Base-by-base conservation (phyloP, 139 green algal species). In the Tetradesmus lagerheimii region DNA sequence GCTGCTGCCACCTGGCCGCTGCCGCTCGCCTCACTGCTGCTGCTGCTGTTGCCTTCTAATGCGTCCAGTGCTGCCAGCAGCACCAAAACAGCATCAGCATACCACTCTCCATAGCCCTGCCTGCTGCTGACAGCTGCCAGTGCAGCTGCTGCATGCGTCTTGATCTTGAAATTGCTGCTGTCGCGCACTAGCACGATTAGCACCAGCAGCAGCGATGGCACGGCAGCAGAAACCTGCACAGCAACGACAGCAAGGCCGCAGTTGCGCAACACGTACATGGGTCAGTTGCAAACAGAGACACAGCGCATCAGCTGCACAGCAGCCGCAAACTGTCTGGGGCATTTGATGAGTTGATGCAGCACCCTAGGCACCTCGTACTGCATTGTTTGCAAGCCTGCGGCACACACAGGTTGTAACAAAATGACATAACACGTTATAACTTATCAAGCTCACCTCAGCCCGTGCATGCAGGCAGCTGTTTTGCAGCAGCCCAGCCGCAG, bases 81-180 rank as follows among this genome's bases (percentile, higher is more conserved):
- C 62, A 96, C 92, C 6, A 91, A 38, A n/a, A 96, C 50, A 25
- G 89, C 90, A 50, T 95, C 94, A 4, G 83, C 37, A 71, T 91
- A 93, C 1, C 89, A 67, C 66, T 93, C 88, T 4, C 87, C 93
- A 80, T 94, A 96, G 35, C 76, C 29, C 9, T 45, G 31, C 1
- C 92, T 79, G 29, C 27, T 47, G 0, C 25, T 29, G n/a, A 92
- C 66, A 34, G 92, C 91, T n/a, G 74, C 89, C n/a, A 97, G 88
- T 2, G 94, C 93, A 3, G 92, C 90, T 4, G 94, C 93, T 5
- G 95, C 95, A 80, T 96, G 94, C 25, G 91, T 95, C 47, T 94
- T 92, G 53, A 96, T 94, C 89, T 97, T 97, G 88, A 93, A 96
- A 83, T 97, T 97, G 45, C 45, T 80, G 85, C 88, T 93, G 85